Evolutionary conservation across 768 basidiomycete genomes (phyloP), one percentile per base, ranked within the genome.

Genomic region (Lactifluus piperatus): DNA sequence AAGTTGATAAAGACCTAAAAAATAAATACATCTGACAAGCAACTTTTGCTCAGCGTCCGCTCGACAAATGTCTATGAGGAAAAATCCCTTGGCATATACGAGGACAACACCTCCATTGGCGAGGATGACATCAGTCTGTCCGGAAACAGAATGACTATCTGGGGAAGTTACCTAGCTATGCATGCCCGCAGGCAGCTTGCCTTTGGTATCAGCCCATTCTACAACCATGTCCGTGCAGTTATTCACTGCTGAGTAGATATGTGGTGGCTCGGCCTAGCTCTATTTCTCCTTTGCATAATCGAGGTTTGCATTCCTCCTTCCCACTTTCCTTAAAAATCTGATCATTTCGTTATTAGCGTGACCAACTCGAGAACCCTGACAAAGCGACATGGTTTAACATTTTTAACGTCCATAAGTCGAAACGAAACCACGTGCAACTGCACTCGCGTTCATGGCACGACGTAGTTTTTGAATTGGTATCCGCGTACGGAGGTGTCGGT

Each of bases 51-150:
- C 51, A 89, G 89, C 69, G 91, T 98, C 22, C 91, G 95, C 11
- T 86, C 91, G n/a, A 86, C 88, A 47, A 91, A 92, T 65, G 91
- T 91, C 0, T 97, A 98, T 68, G 95, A 99, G 71, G 94, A 97
- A 66, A 84, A 82, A 54, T 94, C 92, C 0, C 79, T 98, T 24
- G 95, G 93, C 2, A 74, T 94, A 46, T 94, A 85, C 66, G 75
- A 78, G 0, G 72, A 80, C n/a, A 74, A 77, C 4, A 55, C 64
- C 16, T 62, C 68, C 4, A 30, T 60, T 6, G 65, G 69, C 8
- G 70, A 70, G 14, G 75, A 75, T 2, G 77, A 77, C 18, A 77
- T 80, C 51, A 56, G 60, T 2, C 71, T 73, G 11, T 65, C 75
- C 24, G 64, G 81, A 8, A 72, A 75, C 41, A 76, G 85, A 43